Evolutionary conservation across 306 rosid species (phyloP).

Genomic region (Elaeagnus macrophylla): DNA sequence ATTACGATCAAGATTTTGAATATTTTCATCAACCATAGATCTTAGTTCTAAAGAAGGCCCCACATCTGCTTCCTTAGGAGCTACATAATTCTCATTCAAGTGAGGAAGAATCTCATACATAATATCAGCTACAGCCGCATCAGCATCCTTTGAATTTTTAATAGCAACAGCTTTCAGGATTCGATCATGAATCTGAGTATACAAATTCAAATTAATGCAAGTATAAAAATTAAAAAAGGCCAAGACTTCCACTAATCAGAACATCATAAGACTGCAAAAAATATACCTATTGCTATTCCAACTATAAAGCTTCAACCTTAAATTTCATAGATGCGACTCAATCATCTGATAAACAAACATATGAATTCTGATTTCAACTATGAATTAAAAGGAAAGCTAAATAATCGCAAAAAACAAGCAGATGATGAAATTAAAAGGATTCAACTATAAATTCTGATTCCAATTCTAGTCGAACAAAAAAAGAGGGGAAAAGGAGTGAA

Average conservation of each 20-base stretch:
- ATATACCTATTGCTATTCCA: too few species aligned
- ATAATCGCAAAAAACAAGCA: too few species aligned
- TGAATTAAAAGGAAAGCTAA: too few species aligned
- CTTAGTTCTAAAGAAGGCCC: slow-evolving; percentile 16
- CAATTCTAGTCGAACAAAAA: neutral
- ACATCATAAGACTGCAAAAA: too few species aligned
- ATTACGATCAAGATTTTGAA: slow-evolving; percentile 5
- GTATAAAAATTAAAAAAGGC: slow-evolving; percentile 2
- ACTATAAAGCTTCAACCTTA: too few species aligned
- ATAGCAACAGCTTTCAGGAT: slow-evolving; percentile 77
- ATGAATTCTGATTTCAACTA: too few species aligned
- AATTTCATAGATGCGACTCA: too few species aligned
- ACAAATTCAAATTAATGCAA: neutral
- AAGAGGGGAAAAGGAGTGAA: neutral
- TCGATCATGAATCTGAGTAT: slow-evolving; percentile 56
- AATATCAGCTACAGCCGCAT: slow-evolving; percentile 53
- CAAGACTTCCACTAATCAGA: too few species aligned
- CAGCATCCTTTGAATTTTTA: slow-evolving; percentile 64
- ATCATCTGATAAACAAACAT: too few species aligned
- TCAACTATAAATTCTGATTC: too few species aligned
- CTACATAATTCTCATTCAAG: slow-evolving; percentile 3
- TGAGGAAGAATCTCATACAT: slow-evolving; percentile 56
- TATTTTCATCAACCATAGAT: slow-evolving; percentile 14
- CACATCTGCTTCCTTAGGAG: slow-evolving; percentile 8
- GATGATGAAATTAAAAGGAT: too few species aligned